Conservation (phyloP, 495 filamentous ascomycete species). For the Paragyromitra xinjiangensis region DNA sequence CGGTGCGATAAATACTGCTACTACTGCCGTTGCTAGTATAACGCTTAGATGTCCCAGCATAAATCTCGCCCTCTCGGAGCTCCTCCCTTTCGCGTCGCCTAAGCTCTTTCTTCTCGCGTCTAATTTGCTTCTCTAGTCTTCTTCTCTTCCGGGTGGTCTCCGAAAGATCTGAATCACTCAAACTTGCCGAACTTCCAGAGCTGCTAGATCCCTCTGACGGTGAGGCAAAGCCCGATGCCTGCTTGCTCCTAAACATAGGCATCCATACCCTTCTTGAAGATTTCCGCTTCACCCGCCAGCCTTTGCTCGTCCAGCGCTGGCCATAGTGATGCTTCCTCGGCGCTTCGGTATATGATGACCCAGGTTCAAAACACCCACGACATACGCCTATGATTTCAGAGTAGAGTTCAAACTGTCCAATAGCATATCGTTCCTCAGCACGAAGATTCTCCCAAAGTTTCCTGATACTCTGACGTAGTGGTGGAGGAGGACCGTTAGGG, state of each 20-base stretch:
- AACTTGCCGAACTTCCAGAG: constrained; percentile 35
- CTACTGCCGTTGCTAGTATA: neutral
- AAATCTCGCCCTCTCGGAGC: constrained; percentile 2
- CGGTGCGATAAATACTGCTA: constrained; percentile 3
- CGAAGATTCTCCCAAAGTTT: constrained; percentile 49
- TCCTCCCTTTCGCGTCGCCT: constrained; percentile 36
- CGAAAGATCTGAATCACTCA: constrained; percentile 41
- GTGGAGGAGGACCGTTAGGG: constrained; percentile 47
- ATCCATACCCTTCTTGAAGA: constrained; percentile 36
- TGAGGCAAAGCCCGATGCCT: neutral
- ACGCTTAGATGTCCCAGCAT: neutral
- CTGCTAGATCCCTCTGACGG: constrained; percentile 25
- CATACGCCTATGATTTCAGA: constrained; percentile 77
- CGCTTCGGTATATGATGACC: constrained; percentile 67
- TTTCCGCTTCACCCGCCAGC: constrained; percentile 45
- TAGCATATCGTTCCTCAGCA: constrained; percentile 69
- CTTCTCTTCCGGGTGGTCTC: constrained; percentile 32
- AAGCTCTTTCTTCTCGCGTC: constrained; percentile 38
- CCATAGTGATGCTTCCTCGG: constrained; percentile 72
- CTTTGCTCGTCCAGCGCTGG: constrained; percentile 46
- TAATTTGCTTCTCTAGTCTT: constrained; percentile 22
- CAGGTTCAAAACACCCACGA: constrained; percentile 73
- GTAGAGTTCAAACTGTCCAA: constrained; percentile 76
- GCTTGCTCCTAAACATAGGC: constrained; percentile 27
- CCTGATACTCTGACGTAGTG: constrained; percentile 49